Evolutionary conservation across 2,329 filamentous ascomycete genomes (phyloP).

Genomic region (Hypomyces rosellus): DNA sequence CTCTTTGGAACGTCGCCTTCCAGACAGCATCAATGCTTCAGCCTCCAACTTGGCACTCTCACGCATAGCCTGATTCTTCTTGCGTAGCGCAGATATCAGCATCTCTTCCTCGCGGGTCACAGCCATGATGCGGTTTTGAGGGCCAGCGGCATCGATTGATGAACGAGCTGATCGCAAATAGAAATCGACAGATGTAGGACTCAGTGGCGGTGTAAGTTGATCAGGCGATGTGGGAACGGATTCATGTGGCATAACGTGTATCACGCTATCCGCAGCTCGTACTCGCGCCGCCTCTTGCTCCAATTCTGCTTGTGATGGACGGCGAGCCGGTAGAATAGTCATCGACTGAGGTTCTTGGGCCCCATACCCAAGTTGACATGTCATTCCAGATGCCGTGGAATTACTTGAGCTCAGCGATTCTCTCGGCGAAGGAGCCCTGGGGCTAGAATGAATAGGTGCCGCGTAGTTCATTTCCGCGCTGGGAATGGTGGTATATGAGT

Average conservation of each 20-base stretch:
- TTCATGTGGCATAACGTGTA: slow-evolving; percentile 12
- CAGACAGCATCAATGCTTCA: background rate
- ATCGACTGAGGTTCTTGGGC: slow-evolving; percentile 36
- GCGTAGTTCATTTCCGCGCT: slow-evolving; percentile 16
- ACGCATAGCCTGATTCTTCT: slow-evolving; percentile 51
- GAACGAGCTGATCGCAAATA: slow-evolving; percentile 35
- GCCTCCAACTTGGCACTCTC: slow-evolving; percentile 26
- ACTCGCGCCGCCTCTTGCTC: slow-evolving; percentile 15
- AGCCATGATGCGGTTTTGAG: slow-evolving; percentile 44
- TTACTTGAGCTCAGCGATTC: slow-evolving; percentile 33
- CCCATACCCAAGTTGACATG: slow-evolving; percentile 26
- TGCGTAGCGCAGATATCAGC: slow-evolving; percentile 49
- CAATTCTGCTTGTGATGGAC: slow-evolving; percentile 16
- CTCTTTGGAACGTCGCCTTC: slow-evolving; percentile 11
- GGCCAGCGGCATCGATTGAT: slow-evolving; percentile 27
- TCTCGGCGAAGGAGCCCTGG: slow-evolving; percentile 19
- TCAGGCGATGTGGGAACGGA: slow-evolving; percentile 25
- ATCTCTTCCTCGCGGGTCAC: slow-evolving; percentile 54
- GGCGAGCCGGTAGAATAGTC: slow-evolving; percentile 28
- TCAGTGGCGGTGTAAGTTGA: slow-evolving; percentile 44
- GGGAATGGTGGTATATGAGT: slow-evolving; percentile 39
- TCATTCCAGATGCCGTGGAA: slow-evolving; percentile 29
- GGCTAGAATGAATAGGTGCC: slow-evolving; percentile 15
- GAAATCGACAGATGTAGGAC: slow-evolving; percentile 46
- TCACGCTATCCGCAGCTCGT: background rate